A percentile compares a stretch with the other conserved stretches of the same genome.
These are phyloP conservation scores for Camelina sativa DNA, from an alignment of 345 rosid genomes.

Conservation along the genomic window DNA sequence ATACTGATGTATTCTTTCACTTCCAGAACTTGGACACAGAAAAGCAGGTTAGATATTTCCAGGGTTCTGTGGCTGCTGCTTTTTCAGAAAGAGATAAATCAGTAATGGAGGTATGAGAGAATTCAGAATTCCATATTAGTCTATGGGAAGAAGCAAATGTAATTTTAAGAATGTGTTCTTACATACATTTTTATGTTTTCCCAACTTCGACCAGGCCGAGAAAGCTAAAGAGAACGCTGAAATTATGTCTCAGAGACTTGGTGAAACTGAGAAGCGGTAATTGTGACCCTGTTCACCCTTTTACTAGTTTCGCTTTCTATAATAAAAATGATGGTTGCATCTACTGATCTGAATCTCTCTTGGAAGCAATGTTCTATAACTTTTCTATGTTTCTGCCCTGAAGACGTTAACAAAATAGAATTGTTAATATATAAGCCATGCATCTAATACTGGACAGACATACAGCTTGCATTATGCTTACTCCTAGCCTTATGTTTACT, in stretches of 20 bases:
- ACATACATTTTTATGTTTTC: not conserved
- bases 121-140: slow-evolving; percentile 25
- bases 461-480: slow-evolving; percentile 5
- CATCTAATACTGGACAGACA: not conserved
- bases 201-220: slow-evolving; percentile 71
- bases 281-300: slow-evolving; percentile 22
- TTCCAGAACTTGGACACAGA: slow-evolving; percentile 86
- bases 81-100: slow-evolving; percentile 96
- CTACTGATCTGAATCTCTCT: slow-evolving; percentile 12
- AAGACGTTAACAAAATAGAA: not conserved
- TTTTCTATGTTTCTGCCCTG: not conserved
- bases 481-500: slow-evolving; percentile 15
- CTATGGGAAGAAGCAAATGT: slow-evolving; percentile 13
- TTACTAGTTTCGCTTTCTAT: not conserved
- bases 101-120: slow-evolving; percentile 78
- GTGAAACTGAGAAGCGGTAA: slow-evolving; percentile 69
- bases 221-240: slow-evolving; percentile 95
- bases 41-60: slow-evolving; percentile 94
- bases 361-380: not conserved
- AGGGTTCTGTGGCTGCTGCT: slow-evolving; percentile 93
- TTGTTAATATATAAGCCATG: not conserved
- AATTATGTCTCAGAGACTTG: slow-evolving; percentile 62
- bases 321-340: not conserved
- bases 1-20: slow-evolving; percentile 16
- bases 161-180: not conserved